Evolutionary conservation across 768 basidiomycete species (phyloP).

Genomic region (Sarcodon sp.): DNA sequence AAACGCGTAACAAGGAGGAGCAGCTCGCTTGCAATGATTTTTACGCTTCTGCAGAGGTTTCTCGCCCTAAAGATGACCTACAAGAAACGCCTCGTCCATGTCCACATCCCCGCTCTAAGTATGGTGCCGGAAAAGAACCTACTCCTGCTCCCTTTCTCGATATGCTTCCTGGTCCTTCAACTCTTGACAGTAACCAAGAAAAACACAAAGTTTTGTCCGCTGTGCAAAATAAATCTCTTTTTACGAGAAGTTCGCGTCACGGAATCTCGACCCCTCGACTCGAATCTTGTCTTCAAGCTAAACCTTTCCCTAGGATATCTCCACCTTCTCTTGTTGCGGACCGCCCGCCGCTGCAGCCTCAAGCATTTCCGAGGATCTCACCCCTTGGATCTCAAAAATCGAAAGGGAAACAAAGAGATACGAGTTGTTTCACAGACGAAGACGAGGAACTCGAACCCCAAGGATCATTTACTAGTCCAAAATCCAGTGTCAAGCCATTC

Average conservation of each 20-base stretch:
- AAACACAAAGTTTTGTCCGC: no score
- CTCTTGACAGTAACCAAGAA: no score
- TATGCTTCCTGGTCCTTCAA: no score
- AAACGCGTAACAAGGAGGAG: neutral
- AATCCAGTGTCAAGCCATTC: constrained; percentile 18
- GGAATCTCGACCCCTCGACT: no score
- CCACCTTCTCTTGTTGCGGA: no score
- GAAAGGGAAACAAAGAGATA: neutral
- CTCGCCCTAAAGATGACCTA: neutral
- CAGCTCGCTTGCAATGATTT: neutral
- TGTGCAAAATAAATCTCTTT: no score
- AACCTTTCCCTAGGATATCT: no score
- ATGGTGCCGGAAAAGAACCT: no score
- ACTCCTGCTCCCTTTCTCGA: no score
- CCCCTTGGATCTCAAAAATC: neutral
- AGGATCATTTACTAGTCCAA: neutral
- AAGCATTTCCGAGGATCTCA: constrained; percentile 2
- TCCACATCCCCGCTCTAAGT: neutral
- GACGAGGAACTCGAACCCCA: neutral
- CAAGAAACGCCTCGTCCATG: constrained; percentile 6
- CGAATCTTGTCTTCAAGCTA: no score
- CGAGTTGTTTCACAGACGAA: constrained; percentile 1
- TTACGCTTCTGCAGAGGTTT: neutral
- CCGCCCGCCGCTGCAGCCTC: neutral
- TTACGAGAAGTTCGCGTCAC: no score